These are phyloP conservation scores for Pleurotus eryngii DNA, from an alignment of 768 basidiomycete species.

Conservation along the genomic window DNA sequence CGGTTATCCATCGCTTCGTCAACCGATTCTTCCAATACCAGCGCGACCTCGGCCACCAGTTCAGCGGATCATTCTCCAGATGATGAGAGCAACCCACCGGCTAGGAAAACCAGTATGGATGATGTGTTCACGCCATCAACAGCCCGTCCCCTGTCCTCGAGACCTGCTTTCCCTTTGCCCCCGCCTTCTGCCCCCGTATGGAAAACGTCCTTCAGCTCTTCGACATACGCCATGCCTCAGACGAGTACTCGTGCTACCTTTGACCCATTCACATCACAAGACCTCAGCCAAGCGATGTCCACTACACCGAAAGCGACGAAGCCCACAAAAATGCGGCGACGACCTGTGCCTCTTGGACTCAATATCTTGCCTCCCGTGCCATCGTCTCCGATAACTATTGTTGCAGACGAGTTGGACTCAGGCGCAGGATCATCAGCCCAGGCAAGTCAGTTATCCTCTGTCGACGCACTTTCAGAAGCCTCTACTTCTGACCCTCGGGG, in stretches of 20 bases:
- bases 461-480: not conserved
- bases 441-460: too few species aligned
- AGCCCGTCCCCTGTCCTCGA: constrained; percentile 19
- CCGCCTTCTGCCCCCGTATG: constrained; percentile 56
- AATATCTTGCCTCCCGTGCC: constrained; percentile 66
- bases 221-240: constrained; percentile 38
- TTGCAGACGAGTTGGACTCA: constrained; percentile 28
- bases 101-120: not conserved
- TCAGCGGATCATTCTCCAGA: constrained; percentile 42
- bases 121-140: constrained; percentile 22
- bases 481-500: constrained; percentile 13
- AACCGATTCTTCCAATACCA: not conserved
- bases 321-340: constrained; percentile 47
- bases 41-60: constrained; percentile 28
- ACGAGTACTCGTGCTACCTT: constrained; percentile 55
- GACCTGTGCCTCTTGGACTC: constrained; percentile 53
- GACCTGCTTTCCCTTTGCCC: constrained; percentile 23
- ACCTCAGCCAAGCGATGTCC: constrained; percentile 9
- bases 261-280: constrained; percentile 19
- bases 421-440: not conserved
- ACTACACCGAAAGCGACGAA: constrained; percentile 22
- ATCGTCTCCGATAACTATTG: constrained; percentile 62
- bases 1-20: constrained; percentile 6
- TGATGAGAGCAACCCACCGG: constrained; percentile 20
- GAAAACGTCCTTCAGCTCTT: constrained; percentile 56